These are phyloP conservation scores for Gossypium schwendimanii DNA, from an alignment of 441 rosid species.

Conservation along the genomic window DNA sequence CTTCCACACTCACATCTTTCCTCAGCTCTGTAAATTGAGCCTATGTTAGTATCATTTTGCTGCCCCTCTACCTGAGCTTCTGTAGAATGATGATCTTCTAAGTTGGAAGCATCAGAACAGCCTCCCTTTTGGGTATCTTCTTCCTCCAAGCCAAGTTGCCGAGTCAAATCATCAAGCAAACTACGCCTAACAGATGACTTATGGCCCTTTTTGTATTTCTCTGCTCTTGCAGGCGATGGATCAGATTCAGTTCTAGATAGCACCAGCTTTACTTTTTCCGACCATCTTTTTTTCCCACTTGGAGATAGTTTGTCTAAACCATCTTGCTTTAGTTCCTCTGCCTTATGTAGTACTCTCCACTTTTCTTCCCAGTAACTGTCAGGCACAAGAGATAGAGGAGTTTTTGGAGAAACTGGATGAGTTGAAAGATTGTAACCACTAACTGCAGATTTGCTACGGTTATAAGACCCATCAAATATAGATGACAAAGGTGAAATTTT, in stretches of 20 bases:
- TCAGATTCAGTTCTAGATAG: constrained; percentile 73
- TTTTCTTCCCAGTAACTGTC: constrained; percentile 93
- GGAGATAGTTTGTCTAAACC: constrained; percentile 35
- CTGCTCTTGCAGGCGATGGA: constrained; percentile 41
- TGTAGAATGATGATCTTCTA: constrained; percentile 18
- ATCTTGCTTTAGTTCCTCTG: constrained; percentile 46
- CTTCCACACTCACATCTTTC: constrained; percentile 39
- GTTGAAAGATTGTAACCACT: constrained; percentile 49
- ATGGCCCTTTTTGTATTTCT: constrained; percentile 20
- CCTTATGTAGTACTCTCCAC: constrained; percentile 72
- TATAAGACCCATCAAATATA: constrained; percentile 24
- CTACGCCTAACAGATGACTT: constrained; percentile 49
- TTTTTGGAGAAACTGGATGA: constrained; percentile 51
- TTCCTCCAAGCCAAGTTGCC: constrained; percentile 44
- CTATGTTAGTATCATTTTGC: constrained; percentile 20
- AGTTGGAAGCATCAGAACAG: constrained; percentile 16
- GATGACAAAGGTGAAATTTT: constrained; percentile 21
- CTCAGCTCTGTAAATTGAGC: constrained; percentile 23
- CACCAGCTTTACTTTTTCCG: constrained; percentile 47
- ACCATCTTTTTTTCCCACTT: constrained; percentile 51
- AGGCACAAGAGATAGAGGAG: constrained; percentile 50
- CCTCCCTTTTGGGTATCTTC: constrained; percentile 26
- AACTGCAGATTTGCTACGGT: constrained; percentile 31
- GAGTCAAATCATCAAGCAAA: constrained; percentile 63
- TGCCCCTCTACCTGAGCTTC: constrained; percentile 26